Base-by-base conservation (phyloP, 2,329 filamentous ascomycete species). In the Karstenula rhodostoma region DNA sequence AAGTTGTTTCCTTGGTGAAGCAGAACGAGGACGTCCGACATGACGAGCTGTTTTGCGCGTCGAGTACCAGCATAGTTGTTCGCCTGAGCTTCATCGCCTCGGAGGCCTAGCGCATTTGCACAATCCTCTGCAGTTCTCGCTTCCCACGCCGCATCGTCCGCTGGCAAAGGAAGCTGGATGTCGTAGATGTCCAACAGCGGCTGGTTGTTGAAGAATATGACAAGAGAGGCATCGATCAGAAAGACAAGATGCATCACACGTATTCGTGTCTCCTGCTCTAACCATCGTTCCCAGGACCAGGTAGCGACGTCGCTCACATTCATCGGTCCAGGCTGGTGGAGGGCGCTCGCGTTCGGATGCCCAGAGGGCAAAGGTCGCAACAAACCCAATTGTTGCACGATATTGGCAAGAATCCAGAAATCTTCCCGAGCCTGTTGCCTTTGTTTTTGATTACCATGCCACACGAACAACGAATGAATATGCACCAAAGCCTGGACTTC, bases 131-230 rank as follows among this genome's bases (percentile, higher is more conserved):
- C 76, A 42, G 82, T 84, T 33, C 78, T 80, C 4, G 90, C 90
- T 67, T 92, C 90, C 90, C 90, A 93, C 2, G 88, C 87, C 17
- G 88, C 88, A 74, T 93, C 90, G 67, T 93, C 90, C 15, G 86
- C 85, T 9, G 90, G 90, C 6, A 93, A 79, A n/a, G 89, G 89
- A 40, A 92, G 75, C 32, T 83, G 82, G 53, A 92, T 82, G 66
- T 92, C 89, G 35, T 87, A 82, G 9, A 83, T 78, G 60, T 91
- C 86, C 44, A 92, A 86, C 47, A 86, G 82, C 15, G 89, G 85
- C 10, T 83, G 77, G n/a, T 80, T 78, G 73, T 93, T 92, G 82
- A 92, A 93, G 73, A 89, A 93, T 22, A 93, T 84, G 19, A 86
- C 86, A 72, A 89, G 84, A 12, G 88, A 86, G 17, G 85, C 82